phyloP scores from a whole-genome alignment of 2,329 filamentous ascomycete genomes.

The Aspergillus arachidicola region DNA sequence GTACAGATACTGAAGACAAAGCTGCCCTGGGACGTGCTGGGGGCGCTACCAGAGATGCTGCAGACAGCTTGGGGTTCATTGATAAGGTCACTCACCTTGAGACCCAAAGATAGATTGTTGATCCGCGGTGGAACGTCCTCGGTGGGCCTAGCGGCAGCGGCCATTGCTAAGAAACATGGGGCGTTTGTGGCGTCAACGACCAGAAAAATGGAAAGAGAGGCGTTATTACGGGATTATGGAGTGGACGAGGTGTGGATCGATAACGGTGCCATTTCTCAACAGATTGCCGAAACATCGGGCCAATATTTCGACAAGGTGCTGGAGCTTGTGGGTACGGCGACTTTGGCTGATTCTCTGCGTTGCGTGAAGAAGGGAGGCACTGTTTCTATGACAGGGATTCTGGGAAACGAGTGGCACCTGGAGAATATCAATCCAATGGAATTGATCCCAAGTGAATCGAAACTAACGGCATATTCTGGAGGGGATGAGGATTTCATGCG shows the following conservation, averaged over 20 bases:
- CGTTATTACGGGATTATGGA: slow-evolving; percentile 43
- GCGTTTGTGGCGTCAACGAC: slow-evolving; percentile 46
- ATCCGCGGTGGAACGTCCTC: slow-evolving; percentile 54
- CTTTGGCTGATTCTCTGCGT: slow-evolving; percentile 47
- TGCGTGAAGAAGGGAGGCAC: slow-evolving; percentile 44
- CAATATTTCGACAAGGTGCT: slow-evolving; percentile 50
- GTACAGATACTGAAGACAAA: slow-evolving; percentile 41
- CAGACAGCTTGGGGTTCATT: slow-evolving; percentile 54
- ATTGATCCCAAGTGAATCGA: slow-evolving; percentile 43
- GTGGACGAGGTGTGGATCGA: slow-evolving; percentile 50
- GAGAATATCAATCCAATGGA: slow-evolving; percentile 48
- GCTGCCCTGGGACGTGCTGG: slow-evolving; percentile 47
- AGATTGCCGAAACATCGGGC: slow-evolving; percentile 31
- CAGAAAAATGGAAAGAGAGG: slow-evolving; percentile 37
- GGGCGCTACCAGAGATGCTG: slow-evolving; percentile 55
- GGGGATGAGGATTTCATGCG: slow-evolving; percentile 43
- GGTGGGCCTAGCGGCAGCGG: slow-evolving; percentile 51
- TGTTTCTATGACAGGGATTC: slow-evolving; percentile 52
- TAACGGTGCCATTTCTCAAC: slow-evolving; percentile 41
- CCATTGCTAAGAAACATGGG: slow-evolving; percentile 48
- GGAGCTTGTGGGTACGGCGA: slow-evolving; percentile 50
- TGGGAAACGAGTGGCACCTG: slow-evolving; percentile 47
- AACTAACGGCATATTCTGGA: slow-evolving; percentile 47
- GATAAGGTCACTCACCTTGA: slow-evolving; percentile 41
- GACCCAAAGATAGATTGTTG: slow-evolving; percentile 47